Conservation (phyloP, 2,329 filamentous ascomycete genomes). For the Tolypocladium ophioglossoides region DNA sequence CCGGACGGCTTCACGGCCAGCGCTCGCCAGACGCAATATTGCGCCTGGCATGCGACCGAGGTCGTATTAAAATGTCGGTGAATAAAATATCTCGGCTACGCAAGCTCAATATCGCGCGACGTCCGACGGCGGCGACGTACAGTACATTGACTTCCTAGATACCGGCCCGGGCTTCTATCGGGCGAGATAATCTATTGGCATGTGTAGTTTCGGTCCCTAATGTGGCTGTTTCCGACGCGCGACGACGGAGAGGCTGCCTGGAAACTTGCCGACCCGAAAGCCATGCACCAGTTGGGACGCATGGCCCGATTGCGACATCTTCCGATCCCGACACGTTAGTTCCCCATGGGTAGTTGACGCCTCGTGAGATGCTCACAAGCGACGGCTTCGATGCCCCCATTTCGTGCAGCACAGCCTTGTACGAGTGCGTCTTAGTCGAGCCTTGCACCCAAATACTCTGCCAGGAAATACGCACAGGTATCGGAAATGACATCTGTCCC, state of each 20-base stretch:
- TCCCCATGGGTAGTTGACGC: background rate
- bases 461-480: too few relatives aligned
- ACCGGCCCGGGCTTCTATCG: too few relatives aligned
- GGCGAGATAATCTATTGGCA: too few relatives aligned
- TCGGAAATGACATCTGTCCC: too few relatives aligned
- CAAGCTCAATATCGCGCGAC: background rate
- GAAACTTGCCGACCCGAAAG: too few relatives aligned
- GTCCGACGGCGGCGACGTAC: background rate
- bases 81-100: background rate
- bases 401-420: background rate
- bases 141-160: too few relatives aligned
- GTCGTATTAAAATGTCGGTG: background rate
- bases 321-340: background rate
- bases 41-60: background rate
- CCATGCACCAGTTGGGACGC: too few relatives aligned
- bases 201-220: background rate
- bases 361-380: background rate
- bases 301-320: background rate
- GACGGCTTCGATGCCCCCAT: background rate
- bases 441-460: too few relatives aligned
- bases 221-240: background rate
- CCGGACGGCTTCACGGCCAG: background rate
- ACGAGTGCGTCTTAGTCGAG: too few relatives aligned
- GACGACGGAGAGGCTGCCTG: too few relatives aligned
- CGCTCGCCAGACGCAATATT: background rate